A percentile compares a stretch with the other conserved stretches of the same genome.
phyloP scores from a whole-genome alignment of 1,139 yeast species.

The Nakaseomyces bracarensis region DNA sequence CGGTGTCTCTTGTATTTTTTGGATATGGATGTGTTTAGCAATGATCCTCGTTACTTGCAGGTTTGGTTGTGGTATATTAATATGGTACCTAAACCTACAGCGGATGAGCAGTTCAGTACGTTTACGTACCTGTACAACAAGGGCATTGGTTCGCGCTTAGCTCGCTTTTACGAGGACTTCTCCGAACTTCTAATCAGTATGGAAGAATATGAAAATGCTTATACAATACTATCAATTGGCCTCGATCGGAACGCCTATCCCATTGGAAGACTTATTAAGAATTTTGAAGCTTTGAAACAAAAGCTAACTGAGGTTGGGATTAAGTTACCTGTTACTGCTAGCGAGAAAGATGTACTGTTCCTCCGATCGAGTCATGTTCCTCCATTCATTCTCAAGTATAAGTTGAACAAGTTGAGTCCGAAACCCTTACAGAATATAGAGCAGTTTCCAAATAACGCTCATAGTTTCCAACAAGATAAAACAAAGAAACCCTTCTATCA shows the following conservation, averaged over 20 bases:
- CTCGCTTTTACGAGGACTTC: slow-evolving; percentile 74
- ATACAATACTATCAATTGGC: slow-evolving; percentile 56
- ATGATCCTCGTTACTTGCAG: slow-evolving; percentile 71
- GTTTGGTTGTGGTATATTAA: slow-evolving; percentile 50
- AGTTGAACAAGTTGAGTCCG: slow-evolving; percentile 1
- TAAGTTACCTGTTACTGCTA: background rate
- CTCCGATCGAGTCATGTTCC: background rate
- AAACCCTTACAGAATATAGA: background rate
- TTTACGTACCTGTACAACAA: slow-evolving; percentile 67
- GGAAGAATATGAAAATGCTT: slow-evolving; percentile 49
- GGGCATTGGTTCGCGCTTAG: slow-evolving; percentile 59
- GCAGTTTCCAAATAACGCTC: background rate
- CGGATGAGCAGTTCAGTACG: slow-evolving; percentile 33
- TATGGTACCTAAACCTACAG: background rate
- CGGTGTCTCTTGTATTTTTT: slow-evolving; percentile 63
- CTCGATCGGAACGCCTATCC: slow-evolving; percentile 60
- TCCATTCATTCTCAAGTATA: background rate
- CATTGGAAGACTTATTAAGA: slow-evolving; percentile 41
- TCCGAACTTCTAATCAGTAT: slow-evolving; percentile 53
- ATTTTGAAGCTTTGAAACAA: slow-evolving; percentile 36
- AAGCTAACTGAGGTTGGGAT: background rate
- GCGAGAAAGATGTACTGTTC: background rate
- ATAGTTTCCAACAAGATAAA: background rate
- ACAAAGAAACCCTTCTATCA: background rate
- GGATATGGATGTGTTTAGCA: slow-evolving; percentile 58